Percentiles rank a stretch among this genome's conserved stretches.
These are phyloP conservation scores for Ceratocystis colombiana DNA, from an alignment of 2,329 filamentous ascomycete species.

Conservation along the genomic window DNA sequence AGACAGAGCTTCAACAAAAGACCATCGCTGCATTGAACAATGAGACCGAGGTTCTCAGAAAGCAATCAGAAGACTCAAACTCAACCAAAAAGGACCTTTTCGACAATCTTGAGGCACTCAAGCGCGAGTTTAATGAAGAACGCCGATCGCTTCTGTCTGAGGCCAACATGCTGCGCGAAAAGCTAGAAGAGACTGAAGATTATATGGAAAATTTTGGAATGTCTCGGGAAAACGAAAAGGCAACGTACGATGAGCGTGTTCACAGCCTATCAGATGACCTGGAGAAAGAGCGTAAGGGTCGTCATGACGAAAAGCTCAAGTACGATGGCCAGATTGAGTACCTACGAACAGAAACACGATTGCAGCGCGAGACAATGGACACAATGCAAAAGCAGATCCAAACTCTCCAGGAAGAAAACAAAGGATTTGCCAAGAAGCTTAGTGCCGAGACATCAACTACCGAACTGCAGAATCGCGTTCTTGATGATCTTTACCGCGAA, in stretches of 20 bases:
- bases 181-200: slow-evolving; percentile 81
- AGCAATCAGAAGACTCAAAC: slow-evolving; percentile 69
- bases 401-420: slow-evolving; percentile 44
- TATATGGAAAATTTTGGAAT: slow-evolving; percentile 78
- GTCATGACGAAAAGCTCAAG: slow-evolving; percentile 47
- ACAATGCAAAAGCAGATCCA: slow-evolving; percentile 49
- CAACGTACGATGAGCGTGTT: slow-evolving; percentile 57
- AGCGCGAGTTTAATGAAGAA: slow-evolving; percentile 78
- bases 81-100: slow-evolving; percentile 90
- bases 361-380: slow-evolving; percentile 51
- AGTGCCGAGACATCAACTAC: slow-evolving; percentile 43
- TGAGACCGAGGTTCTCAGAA: slow-evolving; percentile 12
- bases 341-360: slow-evolving; percentile 49
- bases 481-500: slow-evolving; percentile 51
- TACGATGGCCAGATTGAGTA: slow-evolving; percentile 53
- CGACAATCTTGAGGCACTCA: slow-evolving; percentile 85
- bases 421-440: slow-evolving; percentile 42
- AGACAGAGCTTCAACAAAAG: slow-evolving; percentile 54
- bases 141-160: slow-evolving; percentile 74
- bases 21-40: slow-evolving; percentile 48
- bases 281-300: slow-evolving; percentile 49
- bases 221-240: slow-evolving; percentile 72
- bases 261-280: slow-evolving; percentile 61
- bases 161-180: slow-evolving; percentile 62
- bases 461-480: slow-evolving; percentile 42